phyloP scores from a whole-genome alignment of 2,329 filamentous ascomycete species.

The Thelonectria rubi region DNA sequence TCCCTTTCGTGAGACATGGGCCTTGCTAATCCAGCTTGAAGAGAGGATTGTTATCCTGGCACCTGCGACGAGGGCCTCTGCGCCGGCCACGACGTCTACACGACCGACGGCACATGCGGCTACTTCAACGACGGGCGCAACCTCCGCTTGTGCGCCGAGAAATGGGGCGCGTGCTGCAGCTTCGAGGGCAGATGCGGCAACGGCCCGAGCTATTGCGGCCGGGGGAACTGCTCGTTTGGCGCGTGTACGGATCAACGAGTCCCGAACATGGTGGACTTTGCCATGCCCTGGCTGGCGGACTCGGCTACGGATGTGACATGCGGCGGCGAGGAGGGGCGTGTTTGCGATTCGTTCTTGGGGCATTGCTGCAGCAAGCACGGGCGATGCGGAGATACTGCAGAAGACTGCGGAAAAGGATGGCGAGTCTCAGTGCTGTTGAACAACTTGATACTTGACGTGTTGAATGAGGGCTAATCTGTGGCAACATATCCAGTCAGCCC shows the following conservation, averaged over 20 bases:
- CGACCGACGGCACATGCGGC: constrained; percentile 49
- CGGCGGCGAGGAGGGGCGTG: constrained; percentile 8
- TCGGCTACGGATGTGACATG: constrained; percentile 15
- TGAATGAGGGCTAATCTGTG: too few relatives aligned
- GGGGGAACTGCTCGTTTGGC: not conserved
- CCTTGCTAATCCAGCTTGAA: constrained; percentile 17
- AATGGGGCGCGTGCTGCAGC: constrained; percentile 47
- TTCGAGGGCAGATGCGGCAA: constrained; percentile 40
- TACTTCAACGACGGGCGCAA: constrained; percentile 31
- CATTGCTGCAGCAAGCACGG: constrained; percentile 25
- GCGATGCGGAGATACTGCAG: constrained; percentile 3
- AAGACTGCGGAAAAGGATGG: constrained; percentile 18
- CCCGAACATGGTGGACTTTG: constrained; percentile 17
- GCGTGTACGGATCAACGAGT: not conserved
- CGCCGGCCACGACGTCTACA: constrained; percentile 42
- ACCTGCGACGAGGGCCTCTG: constrained; percentile 48
- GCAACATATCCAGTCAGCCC: too few relatives aligned
- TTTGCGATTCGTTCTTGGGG: not conserved
- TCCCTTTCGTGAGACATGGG: too few relatives aligned
- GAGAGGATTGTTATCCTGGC: constrained; percentile 44
- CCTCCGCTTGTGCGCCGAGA: constrained; percentile 43
- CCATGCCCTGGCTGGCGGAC: not conserved
- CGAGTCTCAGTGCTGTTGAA: not conserved
- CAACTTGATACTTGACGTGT: too few relatives aligned
- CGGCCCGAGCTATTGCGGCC: constrained; percentile 36